These are phyloP conservation scores for Suhomyces coccinellae DNA, from an alignment of 1,139 yeast species.

Conservation along the genomic window DNA sequence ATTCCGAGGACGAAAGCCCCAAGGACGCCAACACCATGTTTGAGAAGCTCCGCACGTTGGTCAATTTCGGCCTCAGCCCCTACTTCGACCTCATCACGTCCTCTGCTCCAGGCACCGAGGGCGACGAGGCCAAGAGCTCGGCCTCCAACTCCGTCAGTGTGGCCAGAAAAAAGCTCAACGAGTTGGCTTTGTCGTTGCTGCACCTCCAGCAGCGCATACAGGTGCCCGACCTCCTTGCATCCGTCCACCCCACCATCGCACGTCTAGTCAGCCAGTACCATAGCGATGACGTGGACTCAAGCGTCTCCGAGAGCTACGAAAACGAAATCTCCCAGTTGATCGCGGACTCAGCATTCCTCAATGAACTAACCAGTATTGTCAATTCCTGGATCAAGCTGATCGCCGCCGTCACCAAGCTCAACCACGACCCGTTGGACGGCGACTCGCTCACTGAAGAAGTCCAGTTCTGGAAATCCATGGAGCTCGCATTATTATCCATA, in stretches of 20 bases:
- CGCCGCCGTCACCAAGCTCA: conserved; percentile 55
- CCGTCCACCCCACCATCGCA: conserved; percentile 56
- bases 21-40: conserved; percentile 33
- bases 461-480: conserved; percentile 78
- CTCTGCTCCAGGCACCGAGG: conserved; percentile 1
- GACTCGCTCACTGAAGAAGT: conserved; percentile 65
- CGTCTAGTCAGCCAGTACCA: conserved; percentile 26
- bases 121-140: conserved; percentile 15
- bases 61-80: conserved; percentile 48
- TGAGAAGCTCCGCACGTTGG: conserved; percentile 58
- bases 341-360: conserved; percentile 58
- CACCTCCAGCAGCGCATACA: conserved; percentile 69
- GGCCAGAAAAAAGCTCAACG: conserved; percentile 66
- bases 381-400: conserved; percentile 73
- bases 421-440: conserved; percentile 57
- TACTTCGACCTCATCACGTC: conserved; percentile 34
- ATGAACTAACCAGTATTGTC: conserved; percentile 63
- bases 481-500: conserved; percentile 56
- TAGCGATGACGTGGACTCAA: conserved; percentile 20
- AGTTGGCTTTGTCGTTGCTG: conserved; percentile 65
- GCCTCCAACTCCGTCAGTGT: conserved; percentile 31
- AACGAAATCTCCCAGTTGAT: conserved; percentile 17
- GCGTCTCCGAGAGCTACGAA: conserved; percentile 17
- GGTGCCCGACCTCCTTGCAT: conserved; percentile 59
- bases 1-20: conserved; percentile 14